These are phyloP conservation scores for Harringtonia aguacate DNA, from an alignment of 2,329 filamentous ascomycete genomes.

Conservation along the genomic window DNA sequence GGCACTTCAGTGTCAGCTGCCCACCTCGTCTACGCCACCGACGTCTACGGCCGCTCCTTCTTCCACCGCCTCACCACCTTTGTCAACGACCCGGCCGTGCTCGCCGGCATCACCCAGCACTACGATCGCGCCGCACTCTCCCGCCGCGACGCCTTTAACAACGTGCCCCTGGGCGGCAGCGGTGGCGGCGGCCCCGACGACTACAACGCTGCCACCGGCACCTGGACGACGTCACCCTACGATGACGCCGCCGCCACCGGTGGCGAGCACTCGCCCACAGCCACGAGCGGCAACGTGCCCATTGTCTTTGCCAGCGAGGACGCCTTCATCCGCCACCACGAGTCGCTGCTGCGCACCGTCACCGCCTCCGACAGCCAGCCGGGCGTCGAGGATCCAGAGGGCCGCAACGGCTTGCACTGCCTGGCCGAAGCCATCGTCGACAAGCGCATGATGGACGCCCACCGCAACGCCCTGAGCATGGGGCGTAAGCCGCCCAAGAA, in stretches of 20 bases:
- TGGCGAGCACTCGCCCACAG: background rate
- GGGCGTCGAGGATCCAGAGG: slow-evolving; percentile 28
- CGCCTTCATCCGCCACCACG: slow-evolving; percentile 19
- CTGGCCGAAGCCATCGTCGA: slow-evolving; percentile 43
- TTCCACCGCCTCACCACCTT: slow-evolving; percentile 32
- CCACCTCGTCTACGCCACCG: slow-evolving; percentile 24
- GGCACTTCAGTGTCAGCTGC: background rate
- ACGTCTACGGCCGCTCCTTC: slow-evolving; percentile 41
- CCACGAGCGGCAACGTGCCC: slow-evolving; percentile 6
- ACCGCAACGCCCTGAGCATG: slow-evolving; percentile 17
- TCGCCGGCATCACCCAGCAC: slow-evolving; percentile 22
- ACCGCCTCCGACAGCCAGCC: slow-evolving; percentile 21
- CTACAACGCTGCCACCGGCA: too few relatives aligned
- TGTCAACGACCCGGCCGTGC: slow-evolving; percentile 17
- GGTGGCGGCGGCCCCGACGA: background rate
- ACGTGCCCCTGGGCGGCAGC: slow-evolving; percentile 14
- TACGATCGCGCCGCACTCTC: slow-evolving; percentile 21
- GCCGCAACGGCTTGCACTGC: slow-evolving; percentile 47
- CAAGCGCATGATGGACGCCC: slow-evolving; percentile 23
- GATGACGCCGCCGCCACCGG: too few relatives aligned
- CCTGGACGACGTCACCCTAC: background rate
- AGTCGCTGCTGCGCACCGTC: slow-evolving; percentile 26
- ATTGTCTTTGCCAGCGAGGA: slow-evolving; percentile 12
- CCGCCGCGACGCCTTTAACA: slow-evolving; percentile 39
- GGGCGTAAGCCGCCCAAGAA: slow-evolving; percentile 20